Base-by-base conservation (phyloP, 257 asterid genomes). In the Nicotiana sylvestris region DNA sequence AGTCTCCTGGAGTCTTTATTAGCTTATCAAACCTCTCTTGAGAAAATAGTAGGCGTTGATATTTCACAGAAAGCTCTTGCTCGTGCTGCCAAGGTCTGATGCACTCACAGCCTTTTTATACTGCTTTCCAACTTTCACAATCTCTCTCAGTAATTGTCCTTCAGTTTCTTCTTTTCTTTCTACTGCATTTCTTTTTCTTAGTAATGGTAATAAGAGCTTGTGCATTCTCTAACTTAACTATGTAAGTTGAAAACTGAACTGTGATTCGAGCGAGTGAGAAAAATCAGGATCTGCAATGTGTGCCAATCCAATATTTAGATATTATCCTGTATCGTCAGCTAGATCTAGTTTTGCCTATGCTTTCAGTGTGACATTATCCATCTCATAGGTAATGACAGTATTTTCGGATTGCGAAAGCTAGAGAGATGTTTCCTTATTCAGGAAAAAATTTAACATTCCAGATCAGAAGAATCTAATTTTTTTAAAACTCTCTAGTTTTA, bases 81-180 rank as follows among this genome's bases (percentile, higher is more conserved):
- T 39, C 92, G 93, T 84, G 98, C 99, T 62, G 99, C 98, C 68
- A 96, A 94, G 98, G 99, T 96, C 65, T 66, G 87, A 70, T 70
- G 60, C 83, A 68, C 62, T 80, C 6, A 39, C 77, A 58, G 65
- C 81, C 56, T 27, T 57, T 68, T 25, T 27, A 55, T 43, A 17
- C 81, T 66, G 11, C 25, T 64, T n/a, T 46, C 11, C 82, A 81
- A 57, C 68, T 37, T 33, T 58, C 64, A 69, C 11, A 7, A 43
- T 64, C 66, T 66, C 57, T 79, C 29, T 66, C 5, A 32, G 35
- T 56, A 32, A 16, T 35, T 69, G 43, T 60, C 65, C 39, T 32
- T n/a, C 35, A 56, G 61, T 66, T 64, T 27, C 10, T 25, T 66
- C 62, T 55, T 64, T 32, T 9, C 32, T 21, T 57, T 9, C 32